These are phyloP conservation scores for Calamus simplicifolius DNA, from an alignment of 176 grass and related monocot species.

Conservation along the genomic window DNA sequence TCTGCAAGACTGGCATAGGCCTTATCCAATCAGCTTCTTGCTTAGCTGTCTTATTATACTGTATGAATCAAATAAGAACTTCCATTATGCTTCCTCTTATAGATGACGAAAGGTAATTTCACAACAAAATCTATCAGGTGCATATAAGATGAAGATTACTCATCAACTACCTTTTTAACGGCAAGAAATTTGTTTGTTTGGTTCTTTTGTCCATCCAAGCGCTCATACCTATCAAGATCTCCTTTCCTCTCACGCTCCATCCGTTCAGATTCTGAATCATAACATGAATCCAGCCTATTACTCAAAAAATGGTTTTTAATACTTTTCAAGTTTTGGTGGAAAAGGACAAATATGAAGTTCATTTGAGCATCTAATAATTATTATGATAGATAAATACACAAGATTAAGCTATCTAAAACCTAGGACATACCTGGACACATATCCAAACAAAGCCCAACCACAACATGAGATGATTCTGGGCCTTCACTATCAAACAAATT, in stretches of 20 bases:
- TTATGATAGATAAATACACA: not conserved
- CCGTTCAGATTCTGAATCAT: conserved; percentile 66
- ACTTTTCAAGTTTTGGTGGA: conserved; percentile 2
- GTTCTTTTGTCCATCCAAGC: conserved; percentile 81
- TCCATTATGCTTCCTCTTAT: conserved; percentile 33
- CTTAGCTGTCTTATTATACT: conserved; percentile 96
- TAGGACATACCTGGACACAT: conserved; percentile 78
- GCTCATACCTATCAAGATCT: conserved; percentile 90
- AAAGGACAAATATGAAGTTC: not conserved
- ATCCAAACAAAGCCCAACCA: conserved; percentile 71
- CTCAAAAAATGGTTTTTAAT: not conserved
- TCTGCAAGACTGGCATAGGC: conserved; percentile 83
- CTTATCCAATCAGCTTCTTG: conserved; percentile 81
- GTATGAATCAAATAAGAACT: conserved; percentile 56
- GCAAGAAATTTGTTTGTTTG: conserved; percentile 76
- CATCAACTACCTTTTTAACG: conserved; percentile 78
- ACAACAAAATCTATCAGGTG: conserved; percentile 23
- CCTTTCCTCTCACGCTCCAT: conserved; percentile 92
- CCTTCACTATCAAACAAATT: conserved; percentile 39
- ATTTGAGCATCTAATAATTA: not conserved
- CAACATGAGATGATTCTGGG: conserved; percentile 33
- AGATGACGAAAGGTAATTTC: conserved; percentile 38
- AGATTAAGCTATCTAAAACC: too few species aligned
- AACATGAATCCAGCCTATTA: not conserved
- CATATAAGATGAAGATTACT: conserved; percentile 34